Percentiles rank a stretch among this genome's conserved stretches.
phyloP scores from a whole-genome alignment of 2,329 filamentous ascomycete genomes.

The Boeremia lycopersici region DNA sequence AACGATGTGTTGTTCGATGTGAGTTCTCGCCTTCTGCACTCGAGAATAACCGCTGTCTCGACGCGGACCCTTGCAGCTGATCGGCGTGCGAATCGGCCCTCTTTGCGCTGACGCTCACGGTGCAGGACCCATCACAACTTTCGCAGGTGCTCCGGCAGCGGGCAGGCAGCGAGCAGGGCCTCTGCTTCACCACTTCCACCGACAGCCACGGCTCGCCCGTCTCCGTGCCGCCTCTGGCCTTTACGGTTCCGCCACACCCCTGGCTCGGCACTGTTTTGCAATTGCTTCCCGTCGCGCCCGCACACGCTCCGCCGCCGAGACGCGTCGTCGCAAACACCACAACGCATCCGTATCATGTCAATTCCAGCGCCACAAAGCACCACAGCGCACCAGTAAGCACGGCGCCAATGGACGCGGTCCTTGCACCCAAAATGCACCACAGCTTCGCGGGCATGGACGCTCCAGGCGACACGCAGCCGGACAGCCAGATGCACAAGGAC shows the following conservation, averaged over 20 bases:
- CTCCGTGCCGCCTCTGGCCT: conserved; percentile 15
- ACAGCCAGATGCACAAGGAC: conserved; percentile 54
- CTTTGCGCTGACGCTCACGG: conserved; percentile 27
- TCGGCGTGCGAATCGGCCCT: conserved; percentile 26
- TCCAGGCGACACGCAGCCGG: conserved; percentile 55
- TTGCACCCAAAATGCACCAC: conserved; percentile 34
- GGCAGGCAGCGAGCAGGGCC: conserved; percentile 29
- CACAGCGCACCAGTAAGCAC: conserved; percentile 41
- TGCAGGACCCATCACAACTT: conserved; percentile 46
- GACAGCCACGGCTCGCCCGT: conserved; percentile 20
- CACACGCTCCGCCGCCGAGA: conserved; percentile 28
- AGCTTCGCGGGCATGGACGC: conserved; percentile 49
- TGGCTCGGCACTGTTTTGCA: conserved; percentile 20
- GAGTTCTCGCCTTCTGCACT: conserved; percentile 31
- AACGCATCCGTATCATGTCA: conserved; percentile 33
- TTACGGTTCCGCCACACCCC: conserved; percentile 10
- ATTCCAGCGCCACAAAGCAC: conserved; percentile 34
- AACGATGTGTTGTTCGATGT: conserved; percentile 42
- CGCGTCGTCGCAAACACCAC: conserved; percentile 30
- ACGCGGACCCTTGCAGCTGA: conserved; percentile 29
- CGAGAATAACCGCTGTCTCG: conserved; percentile 20
- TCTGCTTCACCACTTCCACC: conserved; percentile 36
- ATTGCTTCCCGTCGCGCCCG: conserved; percentile 17
- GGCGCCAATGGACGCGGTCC: conserved; percentile 23
- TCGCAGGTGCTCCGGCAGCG: conserved; percentile 46